Evolutionary conservation across 371 early-diverging fungal genomes (phyloP).

Genomic region (Fennellomyces sp.): DNA sequence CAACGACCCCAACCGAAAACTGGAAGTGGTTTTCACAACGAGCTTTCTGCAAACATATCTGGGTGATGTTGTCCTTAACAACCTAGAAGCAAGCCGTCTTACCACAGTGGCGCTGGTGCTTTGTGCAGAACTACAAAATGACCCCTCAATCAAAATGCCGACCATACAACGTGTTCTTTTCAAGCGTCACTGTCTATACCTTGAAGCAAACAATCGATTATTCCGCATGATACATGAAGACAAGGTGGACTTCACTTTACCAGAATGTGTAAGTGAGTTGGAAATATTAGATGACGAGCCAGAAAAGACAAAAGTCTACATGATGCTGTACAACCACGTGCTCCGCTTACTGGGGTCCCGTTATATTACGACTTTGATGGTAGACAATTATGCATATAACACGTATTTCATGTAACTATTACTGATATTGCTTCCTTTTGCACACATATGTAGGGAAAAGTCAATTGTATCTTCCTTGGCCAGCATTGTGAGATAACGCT

Average conservation of each 20-base stretch:
- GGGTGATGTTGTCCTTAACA: background rate
- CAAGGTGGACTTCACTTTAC: background rate
- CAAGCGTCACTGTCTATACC: background rate
- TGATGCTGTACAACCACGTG: background rate
- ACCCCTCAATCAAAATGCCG: background rate
- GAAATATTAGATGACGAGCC: background rate
- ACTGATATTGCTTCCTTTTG: too few relatives aligned
- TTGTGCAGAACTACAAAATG: background rate
- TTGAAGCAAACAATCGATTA: background rate
- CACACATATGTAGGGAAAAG: background rate
- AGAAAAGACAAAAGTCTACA: background rate
- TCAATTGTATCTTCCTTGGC: background rate
- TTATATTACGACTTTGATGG: background rate
- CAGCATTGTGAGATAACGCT: background rate
- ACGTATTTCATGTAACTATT: background rate
- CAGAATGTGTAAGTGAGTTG: background rate
- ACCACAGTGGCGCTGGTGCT: background rate
- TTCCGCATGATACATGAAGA: background rate
- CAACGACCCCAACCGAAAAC: background rate
- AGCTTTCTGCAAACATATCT: background rate
- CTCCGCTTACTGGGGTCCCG: background rate
- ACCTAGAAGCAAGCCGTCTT: background rate
- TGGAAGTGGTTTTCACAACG: background rate
- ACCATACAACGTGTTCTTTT: background rate
- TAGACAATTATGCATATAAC: background rate